These are phyloP conservation scores for Lentinula lateritia DNA, from an alignment of 768 basidiomycete genomes.

Conservation along the genomic window DNA sequence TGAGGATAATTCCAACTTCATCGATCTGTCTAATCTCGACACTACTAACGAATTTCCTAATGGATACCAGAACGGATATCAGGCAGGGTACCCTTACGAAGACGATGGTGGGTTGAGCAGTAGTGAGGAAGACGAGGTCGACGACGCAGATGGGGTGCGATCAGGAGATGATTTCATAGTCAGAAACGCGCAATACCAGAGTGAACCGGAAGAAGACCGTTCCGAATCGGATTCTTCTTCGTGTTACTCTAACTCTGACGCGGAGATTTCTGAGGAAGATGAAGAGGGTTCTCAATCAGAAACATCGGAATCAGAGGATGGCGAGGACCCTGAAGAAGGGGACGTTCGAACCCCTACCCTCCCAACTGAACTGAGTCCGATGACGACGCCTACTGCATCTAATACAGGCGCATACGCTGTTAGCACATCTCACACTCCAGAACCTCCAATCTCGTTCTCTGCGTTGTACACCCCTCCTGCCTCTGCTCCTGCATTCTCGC, in stretches of 20 bases:
- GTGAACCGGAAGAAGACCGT: conserved; percentile 4
- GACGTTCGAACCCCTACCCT: background rate
- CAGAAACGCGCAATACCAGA: conserved; percentile 9
- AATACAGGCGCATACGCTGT: background rate
- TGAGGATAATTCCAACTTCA: background rate
- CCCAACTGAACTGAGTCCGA: conserved; percentile 8
- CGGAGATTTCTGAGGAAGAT: conserved; percentile 9
- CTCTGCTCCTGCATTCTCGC: background rate
- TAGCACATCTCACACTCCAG: conserved; percentile 11
- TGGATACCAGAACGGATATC: background rate
- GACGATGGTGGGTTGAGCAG: conserved; percentile 67
- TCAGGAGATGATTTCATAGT: background rate
- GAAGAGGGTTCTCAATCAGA: background rate
- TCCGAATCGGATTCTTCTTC: background rate
- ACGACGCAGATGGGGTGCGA: background rate
- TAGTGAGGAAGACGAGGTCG: background rate
- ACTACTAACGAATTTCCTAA: background rate
- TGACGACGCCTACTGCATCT: conserved; percentile 24
- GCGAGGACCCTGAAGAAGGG: background rate
- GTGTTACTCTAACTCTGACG: conserved; percentile 20
- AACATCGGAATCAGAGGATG: background rate
- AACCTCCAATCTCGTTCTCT: conserved; percentile 16
- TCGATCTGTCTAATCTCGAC: background rate
- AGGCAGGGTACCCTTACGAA: conserved; percentile 41
- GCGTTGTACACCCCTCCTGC: conserved; percentile 10